A percentile compares a stretch with the other conserved stretches of the same genome.
Conservation (phyloP, 2,329 filamentous ascomycete genomes). For the Fonsecaea monophora region DNA sequence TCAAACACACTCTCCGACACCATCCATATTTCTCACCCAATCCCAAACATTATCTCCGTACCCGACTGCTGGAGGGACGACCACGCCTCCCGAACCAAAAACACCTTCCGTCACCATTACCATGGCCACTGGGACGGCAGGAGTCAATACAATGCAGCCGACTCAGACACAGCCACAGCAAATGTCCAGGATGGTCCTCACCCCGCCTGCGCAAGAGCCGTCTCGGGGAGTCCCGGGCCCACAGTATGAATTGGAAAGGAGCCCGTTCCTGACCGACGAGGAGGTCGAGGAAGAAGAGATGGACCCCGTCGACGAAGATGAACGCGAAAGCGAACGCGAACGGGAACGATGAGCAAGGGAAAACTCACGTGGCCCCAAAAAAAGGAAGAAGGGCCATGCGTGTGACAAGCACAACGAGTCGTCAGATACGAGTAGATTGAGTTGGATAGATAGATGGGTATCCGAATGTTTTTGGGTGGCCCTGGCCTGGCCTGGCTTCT, state of each 20-base stretch:
- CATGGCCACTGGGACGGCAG: not conserved
- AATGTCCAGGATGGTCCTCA: slow-evolving; percentile 32
- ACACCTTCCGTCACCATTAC: not conserved
- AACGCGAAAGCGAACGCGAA: not conserved
- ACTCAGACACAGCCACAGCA: not conserved
- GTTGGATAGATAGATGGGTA: no score
- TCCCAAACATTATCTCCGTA: slow-evolving; percentile 11
- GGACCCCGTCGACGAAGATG: slow-evolving; percentile 11
- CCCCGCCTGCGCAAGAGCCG: slow-evolving; percentile 37
- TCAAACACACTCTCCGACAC: slow-evolving; percentile 5
- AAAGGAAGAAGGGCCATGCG: no score
- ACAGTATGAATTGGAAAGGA: slow-evolving; percentile 36
- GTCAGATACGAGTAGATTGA: no score
- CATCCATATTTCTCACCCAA: slow-evolving; percentile 6
- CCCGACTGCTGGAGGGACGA: slow-evolving; percentile 7
- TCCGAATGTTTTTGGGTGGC: no score
- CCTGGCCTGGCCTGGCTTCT: no score
- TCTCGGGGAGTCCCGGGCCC: slow-evolving; percentile 37
- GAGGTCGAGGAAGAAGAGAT: slow-evolving; percentile 29
- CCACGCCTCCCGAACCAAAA: slow-evolving; percentile 6
- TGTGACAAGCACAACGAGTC: no score
- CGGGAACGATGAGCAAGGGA: not conserved
- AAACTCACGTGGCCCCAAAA: not conserved
- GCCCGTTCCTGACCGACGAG: slow-evolving; percentile 40
- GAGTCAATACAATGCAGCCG: not conserved